These are phyloP conservation scores for Trametes elegans DNA, from an alignment of 768 basidiomycete genomes.

Conservation along the genomic window DNA sequence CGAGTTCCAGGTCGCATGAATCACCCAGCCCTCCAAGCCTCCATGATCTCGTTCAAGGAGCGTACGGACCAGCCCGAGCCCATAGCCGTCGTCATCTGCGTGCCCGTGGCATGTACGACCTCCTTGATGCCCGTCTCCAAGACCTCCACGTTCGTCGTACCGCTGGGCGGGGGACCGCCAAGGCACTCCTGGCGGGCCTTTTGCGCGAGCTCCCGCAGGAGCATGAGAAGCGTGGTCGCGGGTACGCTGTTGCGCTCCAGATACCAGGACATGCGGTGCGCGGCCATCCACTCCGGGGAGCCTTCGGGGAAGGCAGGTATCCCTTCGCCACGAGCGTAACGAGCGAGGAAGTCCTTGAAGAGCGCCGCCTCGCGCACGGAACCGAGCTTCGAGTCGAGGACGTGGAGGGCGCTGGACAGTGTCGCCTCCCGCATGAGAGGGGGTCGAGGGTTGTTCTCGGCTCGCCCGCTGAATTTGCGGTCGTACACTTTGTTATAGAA, in stretches of 20 bases:
- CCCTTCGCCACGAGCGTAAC: slow-evolving; percentile 56
- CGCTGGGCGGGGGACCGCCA: slow-evolving; percentile 48
- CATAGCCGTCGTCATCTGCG: slow-evolving; percentile 68
- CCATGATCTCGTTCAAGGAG: slow-evolving; percentile 65
- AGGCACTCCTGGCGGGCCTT: slow-evolving; percentile 61
- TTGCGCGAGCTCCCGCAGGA: slow-evolving; percentile 58
- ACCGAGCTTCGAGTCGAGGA: slow-evolving; percentile 58
- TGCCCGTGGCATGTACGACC: slow-evolving; percentile 82
- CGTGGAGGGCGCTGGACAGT: slow-evolving; percentile 61
- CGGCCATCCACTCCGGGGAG: slow-evolving; percentile 22
- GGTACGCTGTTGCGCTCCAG: slow-evolving; percentile 68
- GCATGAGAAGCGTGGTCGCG: slow-evolving; percentile 60
- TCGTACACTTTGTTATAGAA: slow-evolving; percentile 79
- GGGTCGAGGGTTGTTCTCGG: slow-evolving; percentile 62
- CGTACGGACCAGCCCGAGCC: slow-evolving; percentile 74
- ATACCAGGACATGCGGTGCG: slow-evolving; percentile 64
- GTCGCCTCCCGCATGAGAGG: slow-evolving; percentile 74
- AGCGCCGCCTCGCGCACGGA: slow-evolving; percentile 37
- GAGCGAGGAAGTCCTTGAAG: slow-evolving; percentile 45
- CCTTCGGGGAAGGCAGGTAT: slow-evolving; percentile 21
- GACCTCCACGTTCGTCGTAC: slow-evolving; percentile 36
- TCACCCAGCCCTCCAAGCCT: slow-evolving; percentile 43
- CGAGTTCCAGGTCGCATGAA: background rate
- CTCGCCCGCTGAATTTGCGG: slow-evolving; percentile 68
- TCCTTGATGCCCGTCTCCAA: slow-evolving; percentile 70